Conservation (phyloP, 306 rosid species). For the cucumber (Cucumis sativus) region Cucumber_9930_V3 NC_026661.2:1823501-1824000, state of each 20-base stretch:
- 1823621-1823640: slow-evolving; percentile 94
- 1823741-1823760: background rate
- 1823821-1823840: background rate
- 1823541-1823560: background rate
- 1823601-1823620: slow-evolving; percentile 31
- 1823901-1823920: background rate
- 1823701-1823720: slow-evolving; percentile 95
- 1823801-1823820: background rate
- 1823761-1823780: background rate
- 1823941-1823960: background rate
- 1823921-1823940: background rate
- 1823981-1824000: slow-evolving; percentile 91
- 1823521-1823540: slow-evolving; percentile 25
- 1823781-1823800: background rate
- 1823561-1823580: background rate
- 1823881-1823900: background rate
- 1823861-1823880: background rate
- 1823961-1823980: slow-evolving; percentile 51
- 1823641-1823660: slow-evolving; percentile 93
- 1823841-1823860: background rate
- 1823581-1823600: background rate
- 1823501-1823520: slow-evolving; percentile 96
- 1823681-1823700: slow-evolving; percentile 99
- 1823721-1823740: slow-evolving; percentile 31
- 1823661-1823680: slow-evolving; percentile 97